Base-by-base conservation (phyloP, 495 filamentous ascomycete species). In the Podospora pseudocomata region DNA sequence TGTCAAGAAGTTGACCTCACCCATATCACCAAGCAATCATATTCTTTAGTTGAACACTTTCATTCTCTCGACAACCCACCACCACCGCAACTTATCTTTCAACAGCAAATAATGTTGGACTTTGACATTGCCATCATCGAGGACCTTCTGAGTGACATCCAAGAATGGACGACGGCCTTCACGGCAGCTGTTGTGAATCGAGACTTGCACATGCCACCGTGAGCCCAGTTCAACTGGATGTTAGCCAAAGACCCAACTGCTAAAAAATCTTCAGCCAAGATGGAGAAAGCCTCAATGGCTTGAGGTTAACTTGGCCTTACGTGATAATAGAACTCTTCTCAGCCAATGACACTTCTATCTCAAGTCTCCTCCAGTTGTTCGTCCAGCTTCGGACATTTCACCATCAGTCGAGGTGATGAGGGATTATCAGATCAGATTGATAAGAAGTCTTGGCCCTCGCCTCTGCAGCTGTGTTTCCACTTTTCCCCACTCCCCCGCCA, bases 401-500 rank as follows among this genome's bases (percentile, higher is more conserved):
- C 39, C 39, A 49, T 49, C 39, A 49, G 39, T 49, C 9, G 39
- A 49, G 15, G 9, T 13, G 39, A 49, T 18, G 39, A 49, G 39
- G 39, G 39, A 49, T 49, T 60, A 49, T 49, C 28, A 65, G 61
- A 67, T 67, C 60, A 27, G 67, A 67, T 65, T 39, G 69, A 70
- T 70, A 70, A 70, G 65, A 67, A 65, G 56, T 4, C 68, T 67
- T 67, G 68, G 68, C 68, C 19, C 0, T 23, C 32, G 13, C n/a
- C 16, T 32, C 18, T 27, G n/a, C 27, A 53, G 28, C 39, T 49
- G 39, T 49, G 39, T 49, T 9, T 49, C 39, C 39, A 16, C 30
- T 6, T 7, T 1, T 53, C 61, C 6, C 61, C 28, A 28, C 27
- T 26, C 18, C 63, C 34, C 34, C n/a, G 27, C 59, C 11, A 32